These are phyloP conservation scores for Multifurca ochricompacta DNA, from an alignment of 768 basidiomycete genomes.

Conservation along the genomic window DNA sequence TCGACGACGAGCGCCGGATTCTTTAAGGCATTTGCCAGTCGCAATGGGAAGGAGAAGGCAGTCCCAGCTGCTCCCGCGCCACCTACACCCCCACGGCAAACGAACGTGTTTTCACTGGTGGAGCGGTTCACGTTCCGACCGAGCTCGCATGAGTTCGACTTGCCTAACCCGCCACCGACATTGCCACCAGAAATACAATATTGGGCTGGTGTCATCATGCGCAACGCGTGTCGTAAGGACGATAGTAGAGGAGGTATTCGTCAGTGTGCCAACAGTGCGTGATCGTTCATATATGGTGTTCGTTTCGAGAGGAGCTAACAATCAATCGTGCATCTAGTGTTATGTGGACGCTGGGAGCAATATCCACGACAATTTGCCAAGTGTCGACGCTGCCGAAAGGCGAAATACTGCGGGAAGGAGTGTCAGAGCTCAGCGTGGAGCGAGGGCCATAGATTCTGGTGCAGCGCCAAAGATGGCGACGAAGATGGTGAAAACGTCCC, in stretches of 20 bases:
- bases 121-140: slow-evolving; percentile 96
- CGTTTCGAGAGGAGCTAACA: no score
- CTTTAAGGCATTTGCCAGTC: slow-evolving; percentile 40
- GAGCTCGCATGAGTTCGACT: slow-evolving; percentile 67
- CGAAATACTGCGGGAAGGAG: slow-evolving; percentile 97
- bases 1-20: slow-evolving; percentile 23
- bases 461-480: slow-evolving; percentile 55
- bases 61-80: slow-evolving; percentile 26
- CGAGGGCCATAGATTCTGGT: slow-evolving; percentile 95
- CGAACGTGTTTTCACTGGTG: slow-evolving; percentile 93
- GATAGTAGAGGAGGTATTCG: slow-evolving; percentile 87
- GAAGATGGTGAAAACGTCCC: slow-evolving; percentile 29
- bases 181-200: slow-evolving; percentile 91
- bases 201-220: slow-evolving; percentile 99
- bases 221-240: slow-evolving; percentile 97
- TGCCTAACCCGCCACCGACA: slow-evolving; percentile 58
- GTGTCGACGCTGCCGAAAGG: slow-evolving; percentile 90
- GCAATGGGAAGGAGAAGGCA: slow-evolving; percentile 43
- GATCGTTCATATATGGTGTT: background rate
- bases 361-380: slow-evolving; percentile 95
- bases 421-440: slow-evolving; percentile 97
- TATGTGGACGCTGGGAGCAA: slow-evolving; percentile 91
- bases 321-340: slow-evolving; percentile 44
- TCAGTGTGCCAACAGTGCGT: slow-evolving; percentile 94
- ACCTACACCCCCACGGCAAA: slow-evolving; percentile 38